phyloP scores from a whole-genome alignment of 106 monocot species.

The Allium fistulosum region DNA sequence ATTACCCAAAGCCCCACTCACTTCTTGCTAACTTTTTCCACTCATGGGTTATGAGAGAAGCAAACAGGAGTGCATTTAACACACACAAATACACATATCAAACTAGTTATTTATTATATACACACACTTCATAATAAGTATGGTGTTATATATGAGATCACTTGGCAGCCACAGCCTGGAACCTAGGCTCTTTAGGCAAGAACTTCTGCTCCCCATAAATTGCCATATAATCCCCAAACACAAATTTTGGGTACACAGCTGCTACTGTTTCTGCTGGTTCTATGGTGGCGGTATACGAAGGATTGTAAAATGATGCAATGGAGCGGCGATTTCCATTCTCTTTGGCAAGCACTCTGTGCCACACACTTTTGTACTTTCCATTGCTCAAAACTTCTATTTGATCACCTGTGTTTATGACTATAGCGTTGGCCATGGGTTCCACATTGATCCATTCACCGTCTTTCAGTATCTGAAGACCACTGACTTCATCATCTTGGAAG shows the following conservation, averaged over 20 bases:
- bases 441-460: conserved; percentile 70
- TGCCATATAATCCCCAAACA: conserved; percentile 35
- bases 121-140: too few species aligned
- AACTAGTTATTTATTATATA: too few species aligned
- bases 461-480: conserved; percentile 56
- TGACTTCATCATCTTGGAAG: conserved; percentile 68
- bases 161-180: conserved; percentile 7
- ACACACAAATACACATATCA: too few species aligned
- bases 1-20: neutral
- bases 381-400: conserved; percentile 78
- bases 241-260: conserved; percentile 17
- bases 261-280: conserved; percentile 17
- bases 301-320: conserved; percentile 76
- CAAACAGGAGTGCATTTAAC: too few species aligned
- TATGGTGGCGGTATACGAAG: conserved; percentile 34
- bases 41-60: too few species aligned
- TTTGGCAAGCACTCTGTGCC: conserved; percentile 46
- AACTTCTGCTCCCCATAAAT: conserved; percentile 38
- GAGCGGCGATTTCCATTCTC: conserved; percentile 47
- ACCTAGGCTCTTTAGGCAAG: conserved; percentile 33
- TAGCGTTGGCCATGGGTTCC: conserved; percentile 39
- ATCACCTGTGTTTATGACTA: conserved; percentile 83
- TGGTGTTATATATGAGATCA: too few species aligned
- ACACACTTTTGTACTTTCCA: conserved; percentile 57
- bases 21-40: too few species aligned